Evolutionary conservation across 805 yeast genomes (phyloP), one percentile per base, ranked within the genome.

Genomic region (Saccharomyces paradoxus): DNA sequence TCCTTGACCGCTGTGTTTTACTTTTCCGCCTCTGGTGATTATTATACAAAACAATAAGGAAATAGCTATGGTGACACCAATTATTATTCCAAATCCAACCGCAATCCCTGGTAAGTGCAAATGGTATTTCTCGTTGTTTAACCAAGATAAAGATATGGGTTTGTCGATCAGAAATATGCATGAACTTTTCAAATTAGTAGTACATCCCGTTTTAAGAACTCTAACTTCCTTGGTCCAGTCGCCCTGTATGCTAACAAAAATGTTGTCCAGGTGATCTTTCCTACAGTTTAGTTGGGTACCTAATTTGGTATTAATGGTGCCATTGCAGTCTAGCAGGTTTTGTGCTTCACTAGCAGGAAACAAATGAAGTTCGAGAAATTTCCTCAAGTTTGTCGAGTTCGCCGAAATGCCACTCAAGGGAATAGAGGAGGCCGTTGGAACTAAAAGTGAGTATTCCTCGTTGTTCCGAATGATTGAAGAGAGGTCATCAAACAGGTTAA

Each of bases 51-150:
- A 55, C 12, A 62, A 37, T 12, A 63, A 41, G 4, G 59, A 53
- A 24, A 58, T 47, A 3, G 63, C 51, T 22, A 58, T 55, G 14
- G 84, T 59, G 30, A 83, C 74, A 0, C 92, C 92, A 8, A 84
- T 62, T 1, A 86, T 69, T 3, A 85, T 72, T 6, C 94, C 96
- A 28, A 86, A 68, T 0, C 83, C 83, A 31, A 86, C 71, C 13
- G 92, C 87, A 21, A 84, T 76, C 52, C 81, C 76, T 5, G 94
- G 90, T 41, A 87, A 69, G 56, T 79, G 84, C 26, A 87, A 68
- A 56, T 80, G 86, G 48, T 82, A 72, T 77, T 22, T 76, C 64
- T 69, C 72, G n/a, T 64, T 65, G 31, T 77, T 77, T 5, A 84
- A 65, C 94, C 95, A 87, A 1, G 68, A 65, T 26, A 85, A 77